Percentiles rank a stretch among this genome's conserved stretches.
phyloP scores from a whole-genome alignment of 805 yeast species.

The Lipomyces sp. region DNA sequence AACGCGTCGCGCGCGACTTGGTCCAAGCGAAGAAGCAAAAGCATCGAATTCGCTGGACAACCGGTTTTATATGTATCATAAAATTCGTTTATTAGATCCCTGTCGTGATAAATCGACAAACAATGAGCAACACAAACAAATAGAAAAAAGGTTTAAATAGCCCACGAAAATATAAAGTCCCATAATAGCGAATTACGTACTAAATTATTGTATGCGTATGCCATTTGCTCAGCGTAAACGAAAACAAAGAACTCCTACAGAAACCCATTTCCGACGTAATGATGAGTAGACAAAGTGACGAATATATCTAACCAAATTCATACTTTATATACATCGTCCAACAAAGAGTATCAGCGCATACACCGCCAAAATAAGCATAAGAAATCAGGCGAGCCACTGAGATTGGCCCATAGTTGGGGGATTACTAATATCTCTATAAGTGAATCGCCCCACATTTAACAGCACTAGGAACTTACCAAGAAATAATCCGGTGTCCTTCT shows the following conservation, averaged over 20 bases:
- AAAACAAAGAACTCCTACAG: conserved; percentile 3
- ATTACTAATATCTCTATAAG: neutral
- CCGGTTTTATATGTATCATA: neutral
- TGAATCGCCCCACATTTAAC: neutral
- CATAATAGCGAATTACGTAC: neutral
- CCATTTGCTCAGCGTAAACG: neutral
- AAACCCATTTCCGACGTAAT: neutral
- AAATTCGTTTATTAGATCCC: neutral
- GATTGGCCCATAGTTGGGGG: neutral
- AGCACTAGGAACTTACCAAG: conserved; percentile 52
- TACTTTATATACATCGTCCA: conserved; percentile 4
- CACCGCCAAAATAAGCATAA: neutral
- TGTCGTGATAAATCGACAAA: neutral
- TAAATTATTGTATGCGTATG: neutral
- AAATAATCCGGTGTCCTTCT: conserved; percentile 95
- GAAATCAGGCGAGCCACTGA: neutral
- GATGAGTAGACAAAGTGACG: neutral
- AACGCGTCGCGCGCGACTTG: neutral
- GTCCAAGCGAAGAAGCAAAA: neutral
- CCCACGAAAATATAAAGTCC: neutral
- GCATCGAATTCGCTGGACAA: neutral
- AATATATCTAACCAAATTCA: conserved; percentile 1
- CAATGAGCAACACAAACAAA: neutral
- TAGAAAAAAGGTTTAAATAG: neutral
- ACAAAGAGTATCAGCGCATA: neutral